Percentiles rank a stretch among this genome's conserved stretches.
Conservation (phyloP, 257 asterid genomes). For the Solanum corneliomulleri region DNA sequence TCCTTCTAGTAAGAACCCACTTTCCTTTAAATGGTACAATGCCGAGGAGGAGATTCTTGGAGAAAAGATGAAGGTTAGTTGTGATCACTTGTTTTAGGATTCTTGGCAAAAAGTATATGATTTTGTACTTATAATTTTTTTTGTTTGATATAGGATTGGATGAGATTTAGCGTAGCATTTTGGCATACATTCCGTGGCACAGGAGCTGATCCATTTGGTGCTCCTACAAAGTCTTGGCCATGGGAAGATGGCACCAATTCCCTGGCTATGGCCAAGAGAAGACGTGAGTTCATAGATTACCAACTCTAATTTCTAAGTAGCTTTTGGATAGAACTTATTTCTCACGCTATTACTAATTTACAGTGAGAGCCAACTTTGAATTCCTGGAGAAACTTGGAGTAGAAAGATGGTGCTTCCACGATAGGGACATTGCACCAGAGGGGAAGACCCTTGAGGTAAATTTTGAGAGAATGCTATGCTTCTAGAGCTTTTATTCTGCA, state of each 20-base stretch:
- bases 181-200: constrained; percentile 99
- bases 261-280: constrained; percentile 84
- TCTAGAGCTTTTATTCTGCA: background rate
- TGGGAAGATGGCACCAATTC: constrained; percentile 99
- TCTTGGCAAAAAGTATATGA: background rate
- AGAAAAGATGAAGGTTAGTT: constrained; percentile 83
- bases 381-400: constrained; percentile 89
- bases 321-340: background rate
- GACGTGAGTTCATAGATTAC: constrained; percentile 37
- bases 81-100: background rate
- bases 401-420: constrained; percentile 91
- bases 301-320: background rate
- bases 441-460: constrained; percentile 85
- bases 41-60: constrained; percentile 90
- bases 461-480: background rate
- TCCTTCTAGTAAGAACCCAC: constrained; percentile 76
- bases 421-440: constrained; percentile 90
- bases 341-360: constrained; percentile 9
- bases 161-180: constrained; percentile 92
- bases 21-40: constrained; percentile 86
- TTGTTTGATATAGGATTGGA: constrained; percentile 57
- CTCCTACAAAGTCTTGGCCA: constrained; percentile 95
- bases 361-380: constrained; percentile 98
- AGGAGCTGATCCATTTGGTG: constrained; percentile 90
- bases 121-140: background rate